Evolutionary conservation across 164 flowering plant genomes (phyloP).

Genomic region (Berberis thunbergii): DNA sequence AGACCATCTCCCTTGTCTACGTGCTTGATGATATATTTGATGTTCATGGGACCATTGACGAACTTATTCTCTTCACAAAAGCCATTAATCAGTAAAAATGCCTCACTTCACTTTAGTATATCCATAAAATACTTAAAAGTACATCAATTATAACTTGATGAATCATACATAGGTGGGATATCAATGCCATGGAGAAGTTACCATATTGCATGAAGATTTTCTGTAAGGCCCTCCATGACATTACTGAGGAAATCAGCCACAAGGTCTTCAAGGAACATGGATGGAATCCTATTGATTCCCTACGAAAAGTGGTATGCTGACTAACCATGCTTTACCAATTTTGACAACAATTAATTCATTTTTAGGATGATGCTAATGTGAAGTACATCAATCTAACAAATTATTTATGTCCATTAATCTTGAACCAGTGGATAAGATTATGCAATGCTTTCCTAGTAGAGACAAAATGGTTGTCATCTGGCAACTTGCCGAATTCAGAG

Average conservation of each 20-base stretch:
- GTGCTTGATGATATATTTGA: constrained; percentile 35
- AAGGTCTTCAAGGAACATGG: constrained; percentile 25
- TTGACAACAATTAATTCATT: too few species aligned
- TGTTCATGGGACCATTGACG: constrained; percentile 40
- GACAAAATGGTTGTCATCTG: constrained; percentile 42
- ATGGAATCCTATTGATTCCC: constrained; percentile 28
- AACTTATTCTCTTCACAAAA: constrained; percentile 43
- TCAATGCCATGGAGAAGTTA: background rate
- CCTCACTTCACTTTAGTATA: background rate
- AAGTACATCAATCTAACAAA: too few species aligned
- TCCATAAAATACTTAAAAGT: too few species aligned
- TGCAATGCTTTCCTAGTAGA: constrained; percentile 49
- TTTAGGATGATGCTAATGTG: too few species aligned
- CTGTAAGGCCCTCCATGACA: background rate
- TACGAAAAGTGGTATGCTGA: constrained; percentile 24
- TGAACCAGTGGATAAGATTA: constrained; percentile 37
- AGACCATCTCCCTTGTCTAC: constrained; percentile 12
- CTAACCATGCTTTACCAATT: too few species aligned
- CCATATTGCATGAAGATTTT: background rate
- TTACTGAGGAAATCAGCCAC: constrained; percentile 23
- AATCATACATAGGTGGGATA: constrained; percentile 32
- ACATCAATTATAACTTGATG: background rate
- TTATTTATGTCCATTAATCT: background rate
- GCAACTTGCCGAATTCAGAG: constrained; percentile 22
- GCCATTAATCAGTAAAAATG: constrained; percentile 34